Evolutionary conservation across 2,329 filamentous ascomycete species (phyloP), one percentile per base, ranked within the genome.

Genomic region (Huntiella savannae): DNA sequence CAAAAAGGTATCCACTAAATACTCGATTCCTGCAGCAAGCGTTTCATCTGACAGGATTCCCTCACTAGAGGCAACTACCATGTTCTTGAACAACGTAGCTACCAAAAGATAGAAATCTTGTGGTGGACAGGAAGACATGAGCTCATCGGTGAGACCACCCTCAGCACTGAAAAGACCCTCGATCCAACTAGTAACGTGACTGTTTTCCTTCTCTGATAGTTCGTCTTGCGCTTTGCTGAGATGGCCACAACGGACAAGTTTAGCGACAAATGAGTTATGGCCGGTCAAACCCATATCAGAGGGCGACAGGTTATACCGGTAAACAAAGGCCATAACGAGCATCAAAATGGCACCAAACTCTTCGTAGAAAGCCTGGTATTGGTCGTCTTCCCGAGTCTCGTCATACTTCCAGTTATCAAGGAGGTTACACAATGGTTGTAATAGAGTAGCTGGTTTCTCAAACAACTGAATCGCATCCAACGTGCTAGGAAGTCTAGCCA

Each of bases 61-160:
- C 1, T 69, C 68, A n/a, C 73, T 72, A 53, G 76, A 77, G 1
- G 81, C 83, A 33, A 80, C 64, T 0, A 85, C 72, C 37, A 80
- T 83, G 53, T 85, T 79, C 53, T 79, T 71, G 56, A 88, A 86
- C 0, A 91, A 63, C 0, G 81, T 79, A 1, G 84, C 80, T 11
- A 86, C 75, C 3, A 91, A 67, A 13, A 82, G 63, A 54, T 88
- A 88, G 57, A 91, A 91, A 35, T 86, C 77, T 55, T 87, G 82
- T 1, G 84, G 84, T 1, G 79, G 77, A 54, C 83, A 91, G 1
- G 80, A 81, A 6, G 81, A 78, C 73, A 88, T 83, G 5, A 88
- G 64, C 49, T 88, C 83, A 54, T 91, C 83, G 5, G 77, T 77
- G 3, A 91, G 71, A 0, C 80, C 81, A 33, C 76, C 74, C 53